Evolutionary conservation across 139 green algal genomes (phyloP).

Genomic region (Trebouxia sp.): DNA sequence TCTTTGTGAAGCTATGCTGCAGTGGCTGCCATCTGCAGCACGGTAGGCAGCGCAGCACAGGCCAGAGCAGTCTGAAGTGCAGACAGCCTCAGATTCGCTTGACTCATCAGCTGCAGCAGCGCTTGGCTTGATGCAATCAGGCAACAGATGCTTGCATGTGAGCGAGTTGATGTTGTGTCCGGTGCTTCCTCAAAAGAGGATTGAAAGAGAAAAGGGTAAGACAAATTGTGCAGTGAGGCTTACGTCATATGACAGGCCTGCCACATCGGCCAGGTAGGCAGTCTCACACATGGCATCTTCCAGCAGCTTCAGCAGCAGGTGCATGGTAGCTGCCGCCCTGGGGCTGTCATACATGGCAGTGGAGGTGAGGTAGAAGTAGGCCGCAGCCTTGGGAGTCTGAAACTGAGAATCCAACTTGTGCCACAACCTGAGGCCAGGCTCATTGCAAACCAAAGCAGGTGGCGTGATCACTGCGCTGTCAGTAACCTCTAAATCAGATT

Average conservation of each 20-base stretch:
- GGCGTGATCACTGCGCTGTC: constrained; percentile 41
- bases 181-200: too few species aligned
- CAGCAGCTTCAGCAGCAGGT: constrained; percentile 79
- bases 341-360: constrained; percentile 46
- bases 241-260: constrained; percentile 67
- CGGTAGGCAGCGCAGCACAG: too few species aligned
- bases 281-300: constrained; percentile 88
- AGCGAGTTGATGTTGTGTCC: too few species aligned
- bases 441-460: constrained; percentile 65
- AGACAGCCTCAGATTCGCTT: too few species aligned
- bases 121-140: too few species aligned
- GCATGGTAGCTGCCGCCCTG: constrained; percentile 46
- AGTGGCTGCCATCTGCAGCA: too few species aligned
- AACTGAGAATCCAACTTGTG: constrained; percentile 84
- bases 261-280: constrained; percentile 85
- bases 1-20: too few species aligned
- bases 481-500: neutral
- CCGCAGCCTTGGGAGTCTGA: constrained; percentile 58
- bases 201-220: too few species aligned
- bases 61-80: too few species aligned
- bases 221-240: constrained; percentile 2
- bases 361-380: constrained; percentile 66
- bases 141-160: too few species aligned
- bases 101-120: too few species aligned
- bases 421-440: constrained; percentile 75